Conservation (phyloP, 1,284 basidiomycete species). For the Cutaneotrichosporon sp. region DNA sequence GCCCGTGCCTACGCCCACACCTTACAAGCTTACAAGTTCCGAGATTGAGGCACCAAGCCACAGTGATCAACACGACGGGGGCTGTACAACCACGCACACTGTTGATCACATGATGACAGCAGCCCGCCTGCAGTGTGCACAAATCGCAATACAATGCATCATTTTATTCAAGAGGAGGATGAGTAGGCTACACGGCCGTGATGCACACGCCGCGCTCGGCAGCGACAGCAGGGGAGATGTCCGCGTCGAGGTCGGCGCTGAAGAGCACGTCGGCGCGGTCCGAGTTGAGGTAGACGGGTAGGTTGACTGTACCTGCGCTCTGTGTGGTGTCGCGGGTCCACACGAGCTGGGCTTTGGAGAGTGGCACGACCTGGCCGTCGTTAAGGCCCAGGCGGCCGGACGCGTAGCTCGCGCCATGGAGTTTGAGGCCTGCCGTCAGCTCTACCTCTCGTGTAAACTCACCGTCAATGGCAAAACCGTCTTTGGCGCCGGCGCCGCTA, state of each 20-base stretch:
- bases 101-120: no score
- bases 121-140: no score
- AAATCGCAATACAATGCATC: no score
- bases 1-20: no score
- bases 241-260: conserved; percentile 50
- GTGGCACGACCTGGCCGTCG: conserved; percentile 68
- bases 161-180: no score
- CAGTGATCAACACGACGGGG: no score
- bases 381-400: conserved; percentile 66
- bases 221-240: conserved; percentile 23
- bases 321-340: conserved; percentile 62
- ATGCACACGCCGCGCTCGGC: conserved; percentile 41
- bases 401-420: conserved; percentile 78
- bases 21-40: no score
- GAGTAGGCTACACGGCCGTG: conserved; percentile 22
- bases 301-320: conserved; percentile 55
- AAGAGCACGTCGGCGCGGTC: conserved; percentile 87
- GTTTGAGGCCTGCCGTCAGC: conserved; percentile 66
- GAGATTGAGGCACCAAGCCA: no score
- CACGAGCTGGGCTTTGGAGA: conserved; percentile 71
- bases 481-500: conserved; percentile 54
- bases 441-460: no score
- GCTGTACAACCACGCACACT: no score
- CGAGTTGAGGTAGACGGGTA: conserved; percentile 87
- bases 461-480: conserved; percentile 80